Conservation (phyloP, 2,329 filamentous ascomycete species). For the Orbilia oligospora region DNA sequence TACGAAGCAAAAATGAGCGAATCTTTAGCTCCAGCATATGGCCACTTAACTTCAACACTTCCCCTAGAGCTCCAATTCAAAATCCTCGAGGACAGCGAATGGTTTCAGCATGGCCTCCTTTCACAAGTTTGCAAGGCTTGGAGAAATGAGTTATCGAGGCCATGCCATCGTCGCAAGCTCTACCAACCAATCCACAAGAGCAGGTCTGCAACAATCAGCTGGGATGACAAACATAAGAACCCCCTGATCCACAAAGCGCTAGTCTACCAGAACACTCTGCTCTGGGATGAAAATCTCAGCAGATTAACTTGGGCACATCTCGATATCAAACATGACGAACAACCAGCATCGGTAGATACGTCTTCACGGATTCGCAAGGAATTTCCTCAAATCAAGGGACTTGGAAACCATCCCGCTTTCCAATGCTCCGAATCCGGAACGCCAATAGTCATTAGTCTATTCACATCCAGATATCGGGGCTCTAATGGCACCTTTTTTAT, state of each 20-base stretch:
- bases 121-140: conserved; percentile 52
- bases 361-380: conserved; percentile 1
- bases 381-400: conserved; percentile 2
- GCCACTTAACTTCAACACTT: conserved; percentile 23
- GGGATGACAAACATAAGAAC: conserved; percentile 16
- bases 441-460: conserved; percentile 32
- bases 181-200: conserved; percentile 43
- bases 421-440: conserved; percentile 34
- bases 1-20: conserved; percentile 15
- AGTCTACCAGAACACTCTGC: conserved; percentile 40
- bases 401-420: conserved; percentile 42
- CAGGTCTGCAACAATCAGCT: conserved; percentile 27
- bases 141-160: conserved; percentile 33
- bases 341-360: conserved; percentile 18
- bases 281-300: conserved; percentile 20
- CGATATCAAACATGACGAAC: conserved; percentile 16
- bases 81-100: conserved; percentile 46
- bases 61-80: conserved; percentile 48
- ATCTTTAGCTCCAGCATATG: conserved; percentile 8
- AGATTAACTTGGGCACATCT: conserved; percentile 40
- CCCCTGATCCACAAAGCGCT: conserved; percentile 49
- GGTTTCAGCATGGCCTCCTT: conserved; percentile 44
- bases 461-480: conserved; percentile 45
- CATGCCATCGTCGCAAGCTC: conserved; percentile 30
- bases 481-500: conserved; percentile 35